A percentile compares a stretch with the other conserved stretches of the same genome.
Evolutionary conservation across 192 early-diverging fungal species (phyloP).

Genomic region (Rhizophagus sp.): DNA sequence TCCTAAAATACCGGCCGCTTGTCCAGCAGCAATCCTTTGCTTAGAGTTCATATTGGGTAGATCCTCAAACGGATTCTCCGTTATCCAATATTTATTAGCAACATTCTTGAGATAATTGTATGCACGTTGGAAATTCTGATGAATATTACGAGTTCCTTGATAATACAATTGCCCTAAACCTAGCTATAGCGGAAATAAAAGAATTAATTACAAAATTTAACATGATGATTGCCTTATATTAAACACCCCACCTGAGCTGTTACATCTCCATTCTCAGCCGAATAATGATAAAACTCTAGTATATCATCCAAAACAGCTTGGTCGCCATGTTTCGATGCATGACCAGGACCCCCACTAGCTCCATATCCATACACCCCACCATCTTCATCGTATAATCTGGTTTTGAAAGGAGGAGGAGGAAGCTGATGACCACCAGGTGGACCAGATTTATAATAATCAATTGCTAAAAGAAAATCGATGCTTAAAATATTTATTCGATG

Average conservation of each 20-base stretch:
- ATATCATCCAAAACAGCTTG: conserved; percentile 69
- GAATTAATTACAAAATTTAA: neutral
- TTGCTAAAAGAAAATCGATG: conserved; percentile 44
- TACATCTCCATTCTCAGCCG: conserved; percentile 64
- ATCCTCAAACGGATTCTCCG: conserved; percentile 22
- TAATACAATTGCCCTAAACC: conserved; percentile 84
- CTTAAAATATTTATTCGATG: neutral
- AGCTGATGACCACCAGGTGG: conserved; percentile 81
- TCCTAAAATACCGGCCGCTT: conserved; percentile 81
- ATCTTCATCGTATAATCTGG: conserved; percentile 70
- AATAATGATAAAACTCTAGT: conserved; percentile 71
- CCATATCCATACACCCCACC: conserved; percentile 88
- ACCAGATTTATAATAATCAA: conserved; percentile 66
- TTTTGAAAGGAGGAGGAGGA: conserved; percentile 67
- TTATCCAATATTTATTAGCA: conserved; percentile 36
- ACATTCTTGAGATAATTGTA: conserved; percentile 59
- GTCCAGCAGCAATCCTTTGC: conserved; percentile 52
- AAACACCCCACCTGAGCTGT: conserved; percentile 51
- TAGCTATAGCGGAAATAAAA: conserved; percentile 42
- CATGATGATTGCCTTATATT: neutral
- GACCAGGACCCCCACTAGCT: conserved; percentile 52
- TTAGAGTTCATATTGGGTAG: neutral
- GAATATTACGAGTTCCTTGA: conserved; percentile 57
- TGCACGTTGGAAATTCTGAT: conserved; percentile 64
- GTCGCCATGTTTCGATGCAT: conserved; percentile 40